These are phyloP conservation scores for Tolypocladium album DNA, from an alignment of 2,329 filamentous ascomycete species.

Conservation along the genomic window DNA sequence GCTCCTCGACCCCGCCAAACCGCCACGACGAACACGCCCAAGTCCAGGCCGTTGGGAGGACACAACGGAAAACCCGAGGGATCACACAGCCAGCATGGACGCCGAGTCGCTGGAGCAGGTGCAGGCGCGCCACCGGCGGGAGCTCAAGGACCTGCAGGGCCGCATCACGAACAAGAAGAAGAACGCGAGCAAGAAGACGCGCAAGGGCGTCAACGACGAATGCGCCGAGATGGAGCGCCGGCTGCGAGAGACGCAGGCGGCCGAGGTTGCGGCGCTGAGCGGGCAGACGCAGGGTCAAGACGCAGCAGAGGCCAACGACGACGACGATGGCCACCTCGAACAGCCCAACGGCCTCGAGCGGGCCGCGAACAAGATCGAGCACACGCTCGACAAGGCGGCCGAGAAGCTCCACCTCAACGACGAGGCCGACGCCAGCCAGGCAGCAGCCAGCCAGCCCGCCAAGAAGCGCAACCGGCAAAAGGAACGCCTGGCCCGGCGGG, in stretches of 20 bases:
- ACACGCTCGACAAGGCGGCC: constrained; percentile 4
- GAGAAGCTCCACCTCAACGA: constrained; percentile 1
- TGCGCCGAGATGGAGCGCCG: constrained; percentile 60
- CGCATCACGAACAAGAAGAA: constrained; percentile 94
- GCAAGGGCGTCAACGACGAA: constrained; percentile 64
- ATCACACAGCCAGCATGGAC: constrained; percentile 13
- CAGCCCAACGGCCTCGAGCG: neutral
- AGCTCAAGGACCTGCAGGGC: constrained; percentile 76
- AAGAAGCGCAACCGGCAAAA: constrained; percentile 89
- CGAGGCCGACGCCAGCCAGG: neutral
- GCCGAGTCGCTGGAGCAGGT: constrained; percentile 60
- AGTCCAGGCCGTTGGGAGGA: neutral
- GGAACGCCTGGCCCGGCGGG: constrained; percentile 78
- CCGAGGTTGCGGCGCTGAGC: constrained; percentile 39
- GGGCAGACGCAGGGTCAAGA: constrained; percentile 11
- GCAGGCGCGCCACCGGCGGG: constrained; percentile 72
- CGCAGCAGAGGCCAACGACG: neutral
- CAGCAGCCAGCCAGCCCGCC: neutral
- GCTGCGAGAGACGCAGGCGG: constrained; percentile 54
- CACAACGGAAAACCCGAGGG: neutral
- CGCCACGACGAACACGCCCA: neutral
- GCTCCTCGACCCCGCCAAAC: neutral
- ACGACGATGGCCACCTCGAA: too few relatives aligned
- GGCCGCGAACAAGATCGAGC: neutral
- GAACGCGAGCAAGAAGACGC: constrained; percentile 80